These are phyloP conservation scores for Podaxis pistillaris DNA, from an alignment of 768 basidiomycete species.

Conservation along the genomic window DNA sequence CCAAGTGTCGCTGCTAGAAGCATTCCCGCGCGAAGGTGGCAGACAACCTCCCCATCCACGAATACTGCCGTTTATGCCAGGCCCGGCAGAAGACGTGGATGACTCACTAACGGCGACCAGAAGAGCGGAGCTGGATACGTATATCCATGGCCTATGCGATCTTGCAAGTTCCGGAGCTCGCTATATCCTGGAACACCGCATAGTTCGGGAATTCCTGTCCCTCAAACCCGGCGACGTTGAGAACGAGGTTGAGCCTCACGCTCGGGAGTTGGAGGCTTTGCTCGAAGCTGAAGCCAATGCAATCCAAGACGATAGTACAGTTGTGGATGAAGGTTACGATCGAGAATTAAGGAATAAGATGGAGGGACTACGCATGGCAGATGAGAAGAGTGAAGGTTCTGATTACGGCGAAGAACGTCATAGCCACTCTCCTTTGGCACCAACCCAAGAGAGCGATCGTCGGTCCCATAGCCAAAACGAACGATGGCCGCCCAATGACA, in stretches of 20 bases:
- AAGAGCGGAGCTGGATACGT: conserved; percentile 83
- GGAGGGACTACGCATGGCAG: conserved; percentile 45
- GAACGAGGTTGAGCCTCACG: conserved; percentile 59
- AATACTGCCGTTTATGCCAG: conserved; percentile 96
- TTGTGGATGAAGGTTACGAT: conserved; percentile 33
- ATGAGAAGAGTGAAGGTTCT: conserved; percentile 57
- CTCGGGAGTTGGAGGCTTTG: conserved; percentile 57
- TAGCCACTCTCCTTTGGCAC: conserved; percentile 41
- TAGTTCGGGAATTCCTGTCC: conserved; percentile 81
- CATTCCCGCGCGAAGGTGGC: conserved; percentile 91
- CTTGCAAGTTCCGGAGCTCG: conserved; percentile 66
- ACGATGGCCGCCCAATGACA: conserved; percentile 39
- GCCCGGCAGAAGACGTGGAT: conserved; percentile 83
- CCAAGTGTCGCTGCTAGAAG: conserved; percentile 83
- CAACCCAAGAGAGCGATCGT: conserved; percentile 31
- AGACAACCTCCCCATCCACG: conserved; percentile 62
- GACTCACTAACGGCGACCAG: conserved; percentile 79
- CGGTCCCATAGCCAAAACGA: conserved; percentile 39
- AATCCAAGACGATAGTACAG: conserved; percentile 3
- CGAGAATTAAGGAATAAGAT: conserved; percentile 43
- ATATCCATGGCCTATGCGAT: conserved; percentile 76
- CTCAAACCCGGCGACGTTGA: conserved; percentile 85
- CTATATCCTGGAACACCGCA: conserved; percentile 77
- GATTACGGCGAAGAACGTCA: conserved; percentile 65
- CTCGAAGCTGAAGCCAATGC: conserved; percentile 32